These are phyloP conservation scores for Rhodotorula taiwanensis DNA, from an alignment of 768 basidiomycete genomes.

Conservation along the genomic window DNA sequence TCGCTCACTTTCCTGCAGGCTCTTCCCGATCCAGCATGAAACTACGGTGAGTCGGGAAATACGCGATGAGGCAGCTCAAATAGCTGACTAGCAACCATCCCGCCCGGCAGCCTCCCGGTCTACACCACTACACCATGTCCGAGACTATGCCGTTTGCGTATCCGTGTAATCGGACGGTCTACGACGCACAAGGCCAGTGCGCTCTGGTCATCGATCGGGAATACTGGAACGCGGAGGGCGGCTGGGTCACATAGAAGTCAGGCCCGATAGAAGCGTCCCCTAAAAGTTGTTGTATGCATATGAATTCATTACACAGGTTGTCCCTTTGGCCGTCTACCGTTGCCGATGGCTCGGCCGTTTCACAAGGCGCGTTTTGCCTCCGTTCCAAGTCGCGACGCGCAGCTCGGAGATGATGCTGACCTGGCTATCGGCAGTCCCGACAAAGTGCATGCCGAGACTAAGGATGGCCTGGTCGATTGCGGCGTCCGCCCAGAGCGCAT, in stretches of 20 bases:
- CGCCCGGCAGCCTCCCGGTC: conserved; percentile 1
- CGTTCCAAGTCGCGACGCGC: conserved; percentile 33
- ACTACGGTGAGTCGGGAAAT: background rate
- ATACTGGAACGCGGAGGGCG: background rate
- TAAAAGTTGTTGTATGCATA: no score
- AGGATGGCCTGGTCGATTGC: conserved; percentile 34
- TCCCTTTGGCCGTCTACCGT: no score
- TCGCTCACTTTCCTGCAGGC: background rate
- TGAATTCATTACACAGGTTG: no score
- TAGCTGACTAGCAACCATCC: background rate
- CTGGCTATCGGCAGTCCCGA: conserved; percentile 28
- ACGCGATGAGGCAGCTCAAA: no score
- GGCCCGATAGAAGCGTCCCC: no score
- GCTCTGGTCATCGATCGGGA: background rate
- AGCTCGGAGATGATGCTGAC: conserved; percentile 22
- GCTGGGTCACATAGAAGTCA: background rate
- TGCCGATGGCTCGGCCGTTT: conserved; percentile 25
- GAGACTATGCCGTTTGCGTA: conserved; percentile 5
- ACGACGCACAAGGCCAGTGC: background rate
- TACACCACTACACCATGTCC: conserved; percentile 8
- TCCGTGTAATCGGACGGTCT: background rate
- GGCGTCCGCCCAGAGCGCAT: conserved; percentile 25
- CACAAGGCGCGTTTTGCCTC: conserved; percentile 18
- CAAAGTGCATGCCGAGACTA: conserved; percentile 17
- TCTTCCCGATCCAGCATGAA: background rate